Evolutionary conservation across 2,329 filamentous ascomycete species (phyloP).

Genomic region (Bipolaris bicolor): DNA sequence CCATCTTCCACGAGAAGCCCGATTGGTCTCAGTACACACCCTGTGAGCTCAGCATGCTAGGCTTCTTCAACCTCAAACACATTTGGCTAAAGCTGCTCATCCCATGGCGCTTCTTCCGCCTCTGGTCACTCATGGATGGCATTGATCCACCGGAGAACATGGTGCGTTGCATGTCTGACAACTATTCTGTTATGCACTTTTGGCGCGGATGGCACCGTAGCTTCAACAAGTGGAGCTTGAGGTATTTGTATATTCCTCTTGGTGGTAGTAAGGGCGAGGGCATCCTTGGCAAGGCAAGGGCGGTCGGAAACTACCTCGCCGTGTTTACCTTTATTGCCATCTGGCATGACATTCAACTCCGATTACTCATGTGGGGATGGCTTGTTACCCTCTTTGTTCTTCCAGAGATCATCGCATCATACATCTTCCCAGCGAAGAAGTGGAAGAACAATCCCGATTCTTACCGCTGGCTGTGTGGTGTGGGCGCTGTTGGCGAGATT

Average conservation of each 20-base stretch:
- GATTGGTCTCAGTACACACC: slow-evolving; percentile 85
- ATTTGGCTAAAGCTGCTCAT: slow-evolving; percentile 98
- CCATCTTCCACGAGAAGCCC: slow-evolving; percentile 82
- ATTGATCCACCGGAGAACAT: slow-evolving; percentile 98
- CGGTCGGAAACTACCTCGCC: slow-evolving; percentile 75
- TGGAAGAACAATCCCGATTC: slow-evolving; percentile 73
- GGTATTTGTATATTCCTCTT: slow-evolving; percentile 92
- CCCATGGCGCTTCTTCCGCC: slow-evolving; percentile 96
- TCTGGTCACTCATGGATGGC: slow-evolving; percentile 91
- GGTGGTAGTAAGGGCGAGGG: slow-evolving; percentile 66
- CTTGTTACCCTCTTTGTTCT: slow-evolving; percentile 91
- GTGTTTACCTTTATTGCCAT: slow-evolving; percentile 97
- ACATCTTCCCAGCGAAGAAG: slow-evolving; percentile 73
- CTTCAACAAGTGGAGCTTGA: slow-evolving; percentile 92
- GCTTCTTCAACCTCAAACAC: slow-evolving; percentile 94
- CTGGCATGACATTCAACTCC: slow-evolving; percentile 96
- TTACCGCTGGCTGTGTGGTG: slow-evolving; percentile 80
- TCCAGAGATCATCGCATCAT: slow-evolving; percentile 76
- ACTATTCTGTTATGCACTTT: slow-evolving; percentile 88
- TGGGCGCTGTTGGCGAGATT: slow-evolving; percentile 82
- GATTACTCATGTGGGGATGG: slow-evolving; percentile 95
- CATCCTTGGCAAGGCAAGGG: slow-evolving; percentile 57
- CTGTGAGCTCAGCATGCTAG: slow-evolving; percentile 85
- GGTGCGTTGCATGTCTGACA: slow-evolving; percentile 94
- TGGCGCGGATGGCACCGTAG: slow-evolving; percentile 97